Evolutionary conservation across 805 yeast species (phyloP).

Genomic region (Zygoascus biomembranicola): DNA sequence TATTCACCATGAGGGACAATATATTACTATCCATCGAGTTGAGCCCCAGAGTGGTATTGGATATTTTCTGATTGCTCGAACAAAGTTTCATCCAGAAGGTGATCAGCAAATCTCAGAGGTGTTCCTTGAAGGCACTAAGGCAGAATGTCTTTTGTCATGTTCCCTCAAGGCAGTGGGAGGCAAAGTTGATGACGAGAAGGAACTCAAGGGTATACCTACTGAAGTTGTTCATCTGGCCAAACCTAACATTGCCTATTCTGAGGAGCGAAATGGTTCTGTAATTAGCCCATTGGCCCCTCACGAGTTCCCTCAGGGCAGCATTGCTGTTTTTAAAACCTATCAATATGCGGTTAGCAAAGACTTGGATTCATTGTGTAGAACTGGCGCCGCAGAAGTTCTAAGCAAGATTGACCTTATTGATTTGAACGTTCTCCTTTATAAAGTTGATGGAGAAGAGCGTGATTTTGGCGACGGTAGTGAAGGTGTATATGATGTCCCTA

Average conservation of each 20-base stretch:
- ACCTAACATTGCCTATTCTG: conserved; percentile 41
- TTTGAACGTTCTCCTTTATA: conserved; percentile 65
- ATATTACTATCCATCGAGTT: conserved; percentile 79
- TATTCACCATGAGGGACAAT: conserved; percentile 90
- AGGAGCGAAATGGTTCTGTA: conserved; percentile 36
- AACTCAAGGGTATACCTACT: conserved; percentile 58
- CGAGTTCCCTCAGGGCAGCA: conserved; percentile 80
- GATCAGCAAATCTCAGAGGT: conserved; percentile 26
- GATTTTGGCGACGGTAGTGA: conserved; percentile 64
- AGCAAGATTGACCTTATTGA: conserved; percentile 52
- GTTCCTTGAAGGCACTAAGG: conserved; percentile 27
- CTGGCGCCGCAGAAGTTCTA: conserved; percentile 74
- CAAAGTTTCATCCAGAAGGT: conserved; percentile 51
- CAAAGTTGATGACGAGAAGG: conserved; percentile 26
- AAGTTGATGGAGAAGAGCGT: conserved; percentile 80
- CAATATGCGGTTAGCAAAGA: conserved; percentile 57
- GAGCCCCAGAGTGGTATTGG: conserved; percentile 83
- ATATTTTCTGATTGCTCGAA: conserved; percentile 78
- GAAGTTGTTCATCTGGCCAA: conserved; percentile 44
- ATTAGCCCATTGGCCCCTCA: conserved; percentile 29
- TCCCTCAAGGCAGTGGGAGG: conserved; percentile 49
- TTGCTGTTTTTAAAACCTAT: conserved; percentile 69
- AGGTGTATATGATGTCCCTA: conserved; percentile 72
- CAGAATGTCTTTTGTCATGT: conserved; percentile 48
- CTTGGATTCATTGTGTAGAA: conserved; percentile 57